Conservation (phyloP, 805 yeast genomes). For the Yamadazyma takamatsuzukensis region DNA sequence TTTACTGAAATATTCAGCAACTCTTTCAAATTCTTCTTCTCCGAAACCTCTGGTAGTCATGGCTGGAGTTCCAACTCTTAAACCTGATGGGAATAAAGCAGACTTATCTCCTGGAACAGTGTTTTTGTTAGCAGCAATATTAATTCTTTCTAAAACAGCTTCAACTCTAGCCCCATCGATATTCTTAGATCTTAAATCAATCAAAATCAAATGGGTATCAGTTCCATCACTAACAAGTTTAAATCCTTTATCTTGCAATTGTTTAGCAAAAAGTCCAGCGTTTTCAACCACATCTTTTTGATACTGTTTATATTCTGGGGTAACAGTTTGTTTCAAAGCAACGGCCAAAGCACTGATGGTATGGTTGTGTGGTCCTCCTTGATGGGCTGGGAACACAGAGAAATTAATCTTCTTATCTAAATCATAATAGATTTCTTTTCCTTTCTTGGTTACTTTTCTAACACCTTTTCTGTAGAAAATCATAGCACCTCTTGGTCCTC, state of each 20-base stretch:
- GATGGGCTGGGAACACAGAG: constrained; percentile 99
- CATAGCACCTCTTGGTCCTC: constrained; percentile 99
- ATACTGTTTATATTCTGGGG: constrained; percentile 88
- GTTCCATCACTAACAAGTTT: constrained; percentile 91
- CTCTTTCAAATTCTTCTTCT: constrained; percentile 76
- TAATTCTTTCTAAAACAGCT: constrained; percentile 88
- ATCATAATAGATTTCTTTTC: constrained; percentile 86
- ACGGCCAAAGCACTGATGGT: constrained; percentile 97
- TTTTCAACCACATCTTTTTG: constrained; percentile 85
- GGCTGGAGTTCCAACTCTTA: constrained; percentile 97
- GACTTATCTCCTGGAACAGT: constrained; percentile 97
- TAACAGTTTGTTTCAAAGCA: constrained; percentile 89
- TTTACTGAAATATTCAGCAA: constrained; percentile 75
- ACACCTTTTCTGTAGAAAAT: constrained; percentile 97
- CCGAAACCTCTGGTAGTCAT: constrained; percentile 97
- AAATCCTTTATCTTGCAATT: constrained; percentile 70
- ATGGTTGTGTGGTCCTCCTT: constrained; percentile 99
- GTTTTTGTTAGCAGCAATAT: constrained; percentile 96
- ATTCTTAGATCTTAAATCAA: constrained; percentile 81
- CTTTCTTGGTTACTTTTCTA: constrained; percentile 84
- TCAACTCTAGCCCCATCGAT: constrained; percentile 97
- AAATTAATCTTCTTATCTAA: constrained; percentile 94
- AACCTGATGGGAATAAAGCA: constrained; percentile 95
- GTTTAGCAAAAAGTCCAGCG: constrained; percentile 77
- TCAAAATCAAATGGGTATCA: constrained; percentile 94